Percentiles rank a stretch among this genome's conserved stretches.
Conservation (phyloP, 169 alveolate species). For the Perkinsus chesapeaki region DNA sequence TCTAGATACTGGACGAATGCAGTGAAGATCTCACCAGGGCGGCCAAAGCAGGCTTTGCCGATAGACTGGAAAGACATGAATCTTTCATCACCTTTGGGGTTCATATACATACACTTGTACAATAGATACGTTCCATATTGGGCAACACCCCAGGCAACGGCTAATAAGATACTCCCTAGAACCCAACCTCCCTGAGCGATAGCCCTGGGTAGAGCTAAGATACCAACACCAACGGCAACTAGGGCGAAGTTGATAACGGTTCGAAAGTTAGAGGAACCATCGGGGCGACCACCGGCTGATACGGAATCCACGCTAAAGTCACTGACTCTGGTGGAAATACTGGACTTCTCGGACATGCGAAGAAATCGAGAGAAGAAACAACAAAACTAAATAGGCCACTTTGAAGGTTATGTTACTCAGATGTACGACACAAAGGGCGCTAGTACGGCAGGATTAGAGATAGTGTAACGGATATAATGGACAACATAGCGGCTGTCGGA, state of each 20-base stretch:
- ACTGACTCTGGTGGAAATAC: neutral
- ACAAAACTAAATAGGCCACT: neutral
- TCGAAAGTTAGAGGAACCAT: neutral
- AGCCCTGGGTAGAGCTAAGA: neutral
- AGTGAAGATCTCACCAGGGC: neutral
- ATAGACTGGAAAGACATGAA: neutral
- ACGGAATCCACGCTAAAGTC: neutral
- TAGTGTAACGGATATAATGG: too few species aligned
- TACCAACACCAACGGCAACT: neutral
- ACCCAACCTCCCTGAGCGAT: neutral
- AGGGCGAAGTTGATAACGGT: neutral
- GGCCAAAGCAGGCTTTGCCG: neutral
- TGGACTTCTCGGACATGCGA: neutral
- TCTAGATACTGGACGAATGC: neutral
- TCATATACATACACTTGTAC: neutral
- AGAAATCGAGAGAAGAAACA: neutral
- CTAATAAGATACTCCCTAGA: neutral
- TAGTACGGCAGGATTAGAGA: too few species aligned
- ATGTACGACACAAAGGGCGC: too few species aligned
- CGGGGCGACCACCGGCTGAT: neutral
- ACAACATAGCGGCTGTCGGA: too few species aligned
- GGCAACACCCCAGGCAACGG: neutral
- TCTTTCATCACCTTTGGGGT: neutral
- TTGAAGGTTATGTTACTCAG: too few species aligned
- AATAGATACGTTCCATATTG: neutral